A percentile compares a stretch with the other conserved stretches of the same genome.
These are phyloP conservation scores for Apiospora sp. DNA, from an alignment of 2,329 filamentous ascomycete species.

Conservation along the genomic window DNA sequence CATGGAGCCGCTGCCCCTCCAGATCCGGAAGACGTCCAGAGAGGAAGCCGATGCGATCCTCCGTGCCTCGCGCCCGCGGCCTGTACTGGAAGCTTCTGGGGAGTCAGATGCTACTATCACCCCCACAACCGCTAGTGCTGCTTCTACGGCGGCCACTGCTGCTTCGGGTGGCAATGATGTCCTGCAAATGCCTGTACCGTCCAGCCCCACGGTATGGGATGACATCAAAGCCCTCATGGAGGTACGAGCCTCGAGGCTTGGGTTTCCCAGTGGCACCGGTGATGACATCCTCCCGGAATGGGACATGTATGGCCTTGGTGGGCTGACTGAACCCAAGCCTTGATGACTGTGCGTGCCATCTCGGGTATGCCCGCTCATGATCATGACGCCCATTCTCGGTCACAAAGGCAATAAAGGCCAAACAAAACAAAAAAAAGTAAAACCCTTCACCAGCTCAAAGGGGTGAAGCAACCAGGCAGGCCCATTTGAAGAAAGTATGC, in stretches of 20 bases:
- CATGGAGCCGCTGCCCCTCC: conserved; percentile 31
- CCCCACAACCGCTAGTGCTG: neutral
- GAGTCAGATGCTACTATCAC: conserved; percentile 7
- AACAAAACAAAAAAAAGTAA: neutral
- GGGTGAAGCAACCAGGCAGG: neutral
- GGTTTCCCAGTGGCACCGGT: conserved; percentile 2
- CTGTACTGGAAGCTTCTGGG: neutral
- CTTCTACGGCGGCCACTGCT: neutral
- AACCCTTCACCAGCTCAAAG: neutral
- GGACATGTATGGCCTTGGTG: conserved; percentile 58
- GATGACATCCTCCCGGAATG: conserved; percentile 43
- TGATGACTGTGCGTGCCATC: neutral
- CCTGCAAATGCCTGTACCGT: conserved; percentile 7
- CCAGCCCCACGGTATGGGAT: conserved; percentile 22
- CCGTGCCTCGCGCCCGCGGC: conserved; percentile 2
- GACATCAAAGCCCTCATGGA: conserved; percentile 28
- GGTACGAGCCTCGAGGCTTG: conserved; percentile 22
- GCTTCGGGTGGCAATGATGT: neutral
- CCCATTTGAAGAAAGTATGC: conserved; percentile 12
- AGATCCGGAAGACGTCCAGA: conserved; percentile 31
- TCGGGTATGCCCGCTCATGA: neutral
- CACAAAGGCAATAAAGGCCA: neutral
- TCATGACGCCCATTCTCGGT: neutral
- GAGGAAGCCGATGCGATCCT: conserved; percentile 19
- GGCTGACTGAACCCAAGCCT: conserved; percentile 45